Base-by-base conservation (phyloP, 768 basidiomycete genomes). In the Kondoa malvinella region DNA sequence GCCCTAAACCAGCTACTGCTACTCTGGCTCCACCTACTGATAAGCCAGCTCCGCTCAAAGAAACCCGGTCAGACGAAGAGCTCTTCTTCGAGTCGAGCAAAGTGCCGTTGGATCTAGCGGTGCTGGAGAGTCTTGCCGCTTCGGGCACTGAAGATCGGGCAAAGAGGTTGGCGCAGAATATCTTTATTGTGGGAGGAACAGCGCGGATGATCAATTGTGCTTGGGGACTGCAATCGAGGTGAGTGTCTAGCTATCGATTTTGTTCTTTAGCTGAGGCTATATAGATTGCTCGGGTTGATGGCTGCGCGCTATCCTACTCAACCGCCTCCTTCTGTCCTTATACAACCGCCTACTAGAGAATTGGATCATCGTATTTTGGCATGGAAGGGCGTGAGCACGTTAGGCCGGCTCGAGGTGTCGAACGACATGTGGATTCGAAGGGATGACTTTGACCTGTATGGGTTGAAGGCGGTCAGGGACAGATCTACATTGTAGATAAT, bases 361-460 rank as follows among this genome's bases (percentile, higher is more conserved):
- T 83, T 96, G 57, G 92, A 97, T 77, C 90, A 89, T 3, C 83
- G 85, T 29, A 85, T 90, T 40, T 82, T 97, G 33, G 85, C 85
- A 17, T 99, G 95, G 95, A 96, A 96, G 77, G 95, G 95, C 12
- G 90, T 87, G 3, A 84, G 87, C 4, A 89, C 92, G 15, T 83
- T 96, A 56, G 88, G 86, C 30, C 89, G 89, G 77, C 87, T 97
- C 83, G 95, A 99, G 64, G 84, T 85, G 1, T 84, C 87, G 58
- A 82, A 83, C 32, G 95, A 99, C 71, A 78, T 96, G 67, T 97
- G 94, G 94, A 80, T 97, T 30, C 83, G 88, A 3, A 78, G 80
- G 67, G 80, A 84, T 34, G 95, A 99, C 76, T 99, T 92, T 78
- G 77, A 78, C 32, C 21, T 67, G 69, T 33, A 26, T 27, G 61